Base-by-base conservation (phyloP, 2,329 filamentous ascomycete species). In the Pseudocercospora musae region DNA sequence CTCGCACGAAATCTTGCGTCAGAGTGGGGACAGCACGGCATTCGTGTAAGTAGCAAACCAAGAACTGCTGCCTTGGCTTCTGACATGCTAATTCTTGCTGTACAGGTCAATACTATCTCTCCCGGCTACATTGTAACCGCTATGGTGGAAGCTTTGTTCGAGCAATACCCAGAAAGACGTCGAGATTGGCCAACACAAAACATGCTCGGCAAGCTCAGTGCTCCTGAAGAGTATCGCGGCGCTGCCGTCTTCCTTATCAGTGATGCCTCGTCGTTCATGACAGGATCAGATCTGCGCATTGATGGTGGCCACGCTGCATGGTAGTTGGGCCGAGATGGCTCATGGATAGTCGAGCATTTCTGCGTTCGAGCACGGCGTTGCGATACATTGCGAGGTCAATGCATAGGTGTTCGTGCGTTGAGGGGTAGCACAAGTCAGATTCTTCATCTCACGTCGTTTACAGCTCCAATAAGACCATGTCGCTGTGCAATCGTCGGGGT, bases 91-190 rank as follows among this genome's bases (percentile, higher is more conserved):
- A 23, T 11, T 2, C n/a, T 40, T 54, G 1, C 8, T 20, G n/a
- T 88, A 21, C 18, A 54, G 52, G 52, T 94, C 64, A 94, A 95
- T 78, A 92, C 89, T 13, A 85, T 95, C 66, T 91, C 88, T 20
- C 90, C 91, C 0, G 90, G 91, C 42, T 92, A 92, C 74, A 91
- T 92, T 71, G 84, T 89, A 21, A 92, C 90, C 1, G 86, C 89
- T 21, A 96, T 96, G 92, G 90, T 94, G 1, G 85, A 91, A 73
- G 84, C 85, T 62, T 84, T 96, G 31, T 95, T 96, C 71, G 82
- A 87, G 67, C 82, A 89, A 66, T 90, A 85, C 68, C 92, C 92
- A 0, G 89, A 92, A 71, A 81, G 79, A 31, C 74, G 71, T 60
- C 72, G 73, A n/a, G 84, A 87, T 63, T 96, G 92, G 92, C 86